Evolutionary conservation across 1,139 yeast species (phyloP).

Genomic region (Yarrowia galli): DNA sequence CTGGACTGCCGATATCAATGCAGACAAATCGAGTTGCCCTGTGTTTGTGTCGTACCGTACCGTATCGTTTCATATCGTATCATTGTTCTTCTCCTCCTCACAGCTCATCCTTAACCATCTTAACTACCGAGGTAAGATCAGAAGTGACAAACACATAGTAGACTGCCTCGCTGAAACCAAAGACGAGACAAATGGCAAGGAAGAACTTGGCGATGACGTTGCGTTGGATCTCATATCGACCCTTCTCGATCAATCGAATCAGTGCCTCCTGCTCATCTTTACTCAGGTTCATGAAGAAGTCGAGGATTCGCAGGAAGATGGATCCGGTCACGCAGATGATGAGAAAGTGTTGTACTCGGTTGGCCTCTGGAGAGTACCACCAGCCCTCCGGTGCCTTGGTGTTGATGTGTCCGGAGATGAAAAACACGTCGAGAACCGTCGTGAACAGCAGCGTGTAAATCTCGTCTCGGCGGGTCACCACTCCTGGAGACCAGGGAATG

Average conservation of each 20-base stretch:
- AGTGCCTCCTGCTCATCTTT: conserved; percentile 28
- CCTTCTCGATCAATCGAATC: background rate
- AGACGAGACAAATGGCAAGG: conserved; percentile 10
- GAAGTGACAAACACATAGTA: conserved; percentile 22
- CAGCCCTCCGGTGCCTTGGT: conserved; percentile 34
- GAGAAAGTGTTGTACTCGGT: conserved; percentile 26
- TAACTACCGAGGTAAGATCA: background rate
- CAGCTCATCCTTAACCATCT: conserved; percentile 6
- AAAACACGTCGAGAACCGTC: conserved; percentile 29
- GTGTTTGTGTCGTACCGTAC: background rate
- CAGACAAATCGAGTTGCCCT: background rate
- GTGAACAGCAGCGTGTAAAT: conserved; percentile 29
- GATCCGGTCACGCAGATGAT: conserved; percentile 34
- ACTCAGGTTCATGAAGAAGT: conserved; percentile 30
- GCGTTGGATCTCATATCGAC: conserved; percentile 14
- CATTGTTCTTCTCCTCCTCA: background rate
- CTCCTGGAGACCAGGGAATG: conserved; percentile 30
- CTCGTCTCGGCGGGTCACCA: conserved; percentile 36
- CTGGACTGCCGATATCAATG: too few species aligned
- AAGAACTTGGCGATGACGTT: conserved; percentile 19
- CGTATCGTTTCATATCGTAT: background rate
- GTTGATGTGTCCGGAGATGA: conserved; percentile 32
- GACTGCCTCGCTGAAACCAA: conserved; percentile 16
- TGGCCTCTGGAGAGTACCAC: conserved; percentile 29
- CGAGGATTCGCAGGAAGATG: conserved; percentile 18